A percentile compares a stretch with the other conserved stretches of the same genome.
phyloP scores from a whole-genome alignment of 169 alveolate genomes.

The Cryptosporidium canis region DNA sequence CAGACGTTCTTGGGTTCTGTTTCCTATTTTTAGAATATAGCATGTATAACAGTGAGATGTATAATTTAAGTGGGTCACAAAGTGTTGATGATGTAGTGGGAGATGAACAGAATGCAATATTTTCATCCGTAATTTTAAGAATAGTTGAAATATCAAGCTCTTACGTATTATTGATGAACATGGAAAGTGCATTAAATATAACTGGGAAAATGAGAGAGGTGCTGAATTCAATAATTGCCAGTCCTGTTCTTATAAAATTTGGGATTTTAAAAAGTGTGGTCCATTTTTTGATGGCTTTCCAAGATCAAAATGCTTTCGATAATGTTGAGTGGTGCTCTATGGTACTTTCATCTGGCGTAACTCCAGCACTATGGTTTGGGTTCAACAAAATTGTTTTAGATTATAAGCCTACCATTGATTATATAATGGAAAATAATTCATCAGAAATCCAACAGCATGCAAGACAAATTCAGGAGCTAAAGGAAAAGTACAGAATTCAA shows the following conservation, averaged over 20 bases:
- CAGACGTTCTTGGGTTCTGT: slow-evolving; percentile 35
- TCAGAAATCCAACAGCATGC: slow-evolving; percentile 12
- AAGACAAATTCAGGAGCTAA: slow-evolving; percentile 6
- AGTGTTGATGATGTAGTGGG: neutral
- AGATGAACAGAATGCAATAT: neutral
- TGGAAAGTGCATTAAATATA: neutral
- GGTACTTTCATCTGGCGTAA: slow-evolving; percentile 2
- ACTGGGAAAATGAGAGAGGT: slow-evolving; percentile 17
- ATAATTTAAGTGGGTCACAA: neutral
- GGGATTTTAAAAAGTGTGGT: neutral
- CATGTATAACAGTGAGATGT: neutral
- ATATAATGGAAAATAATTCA: slow-evolving; percentile 34
- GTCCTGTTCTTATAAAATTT: neutral
- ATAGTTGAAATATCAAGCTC: neutral
- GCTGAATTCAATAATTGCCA: neutral
- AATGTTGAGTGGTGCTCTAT: slow-evolving; percentile 10
- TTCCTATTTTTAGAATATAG: slow-evolving; percentile 2
- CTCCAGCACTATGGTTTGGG: slow-evolving; percentile 58
- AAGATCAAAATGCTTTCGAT: neutral
- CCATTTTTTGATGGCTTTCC: neutral
- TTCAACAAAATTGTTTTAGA: slow-evolving; percentile 9
- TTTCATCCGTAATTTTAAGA: neutral
- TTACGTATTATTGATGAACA: neutral
- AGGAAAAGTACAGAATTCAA: slow-evolving; percentile 9
- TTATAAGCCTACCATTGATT: slow-evolving; percentile 44